These are phyloP conservation scores for Russula dissimulans DNA, from an alignment of 768 basidiomycete species.

Conservation along the genomic window DNA sequence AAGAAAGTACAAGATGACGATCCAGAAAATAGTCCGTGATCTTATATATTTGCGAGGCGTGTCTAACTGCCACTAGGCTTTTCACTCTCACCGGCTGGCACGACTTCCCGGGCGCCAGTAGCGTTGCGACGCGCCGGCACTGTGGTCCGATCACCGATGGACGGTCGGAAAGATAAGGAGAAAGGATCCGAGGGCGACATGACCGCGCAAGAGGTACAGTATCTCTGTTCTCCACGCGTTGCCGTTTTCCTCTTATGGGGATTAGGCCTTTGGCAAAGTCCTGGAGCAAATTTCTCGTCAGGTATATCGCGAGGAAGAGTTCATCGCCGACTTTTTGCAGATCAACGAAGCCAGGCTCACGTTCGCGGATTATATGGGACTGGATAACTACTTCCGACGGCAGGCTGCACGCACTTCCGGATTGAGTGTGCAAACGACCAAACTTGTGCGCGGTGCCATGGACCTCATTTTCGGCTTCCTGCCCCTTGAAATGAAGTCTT, in stretches of 20 bases:
- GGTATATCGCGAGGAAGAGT: conserved; percentile 78
- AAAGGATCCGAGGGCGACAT: conserved; percentile 49
- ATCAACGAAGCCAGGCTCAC: conserved; percentile 83
- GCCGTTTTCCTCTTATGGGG: background rate
- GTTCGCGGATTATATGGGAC: conserved; percentile 89
- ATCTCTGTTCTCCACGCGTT: background rate
- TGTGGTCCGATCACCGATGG: conserved; percentile 69
- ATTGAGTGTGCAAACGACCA: conserved; percentile 58
- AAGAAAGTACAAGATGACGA: conserved; percentile 69
- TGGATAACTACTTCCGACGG: conserved; percentile 90
- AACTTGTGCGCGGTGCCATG: conserved; percentile 82
- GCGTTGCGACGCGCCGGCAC: conserved; percentile 79
- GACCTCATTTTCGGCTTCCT: conserved; percentile 95
- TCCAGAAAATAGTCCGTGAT: conserved; percentile 35
- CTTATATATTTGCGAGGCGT: background rate
- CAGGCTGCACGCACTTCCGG: conserved; percentile 73
- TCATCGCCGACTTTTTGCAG: conserved; percentile 86
- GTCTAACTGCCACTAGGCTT: conserved; percentile 17
- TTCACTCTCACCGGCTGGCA: conserved; percentile 28
- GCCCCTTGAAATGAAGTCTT: conserved; percentile 68
- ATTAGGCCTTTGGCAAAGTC: conserved; percentile 63
- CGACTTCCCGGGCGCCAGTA: conserved; percentile 39
- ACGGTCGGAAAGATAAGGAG: conserved; percentile 47
- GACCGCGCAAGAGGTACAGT: conserved; percentile 58
- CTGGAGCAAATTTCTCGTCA: conserved; percentile 67